These are phyloP conservation scores for Aspergillus versicolor DNA, from an alignment of 2,329 filamentous ascomycete species.

Conservation along the genomic window DNA sequence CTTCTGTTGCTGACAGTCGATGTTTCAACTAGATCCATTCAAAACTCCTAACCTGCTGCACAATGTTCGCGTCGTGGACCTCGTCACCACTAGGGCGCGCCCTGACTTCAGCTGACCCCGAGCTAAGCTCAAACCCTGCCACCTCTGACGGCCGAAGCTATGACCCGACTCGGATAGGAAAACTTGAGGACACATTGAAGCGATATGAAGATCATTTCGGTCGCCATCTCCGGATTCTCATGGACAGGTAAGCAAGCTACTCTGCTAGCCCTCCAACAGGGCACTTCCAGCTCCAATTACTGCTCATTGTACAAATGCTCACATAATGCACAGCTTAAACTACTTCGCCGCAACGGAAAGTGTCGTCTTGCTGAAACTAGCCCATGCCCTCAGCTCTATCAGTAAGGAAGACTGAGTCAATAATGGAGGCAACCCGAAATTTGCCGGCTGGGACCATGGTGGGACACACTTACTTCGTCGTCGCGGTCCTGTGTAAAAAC, in stretches of 20 bases:
- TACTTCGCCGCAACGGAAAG: slow-evolving; percentile 98
- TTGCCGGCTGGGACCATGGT: not conserved
- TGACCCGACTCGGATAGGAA: slow-evolving; percentile 63
- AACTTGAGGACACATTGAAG: slow-evolving; percentile 80
- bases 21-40: slow-evolving; percentile 75
- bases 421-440: not conserved
- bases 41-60: slow-evolving; percentile 94
- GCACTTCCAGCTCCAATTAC: too few species aligned
- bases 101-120: slow-evolving; percentile 78
- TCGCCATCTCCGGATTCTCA: slow-evolving; percentile 84
- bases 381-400: slow-evolving; percentile 43
- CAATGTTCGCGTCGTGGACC: slow-evolving; percentile 88
- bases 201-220: slow-evolving; percentile 95
- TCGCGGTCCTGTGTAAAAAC: not conserved
- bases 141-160: slow-evolving; percentile 45
- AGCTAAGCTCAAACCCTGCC: slow-evolving; percentile 52
- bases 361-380: slow-evolving; percentile 81
- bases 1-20: not conserved
- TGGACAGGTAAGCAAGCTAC: slow-evolving; percentile 64
- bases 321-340: slow-evolving; percentile 57
- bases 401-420: slow-evolving; percentile 40
- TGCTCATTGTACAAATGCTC: not conserved
- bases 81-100: slow-evolving; percentile 76
- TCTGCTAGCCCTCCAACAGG: not conserved
- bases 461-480: not conserved